These are phyloP conservation scores for Calonectria pseudoreteaudii DNA, from an alignment of 2,329 filamentous ascomycete genomes.

Conservation along the genomic window DNA sequence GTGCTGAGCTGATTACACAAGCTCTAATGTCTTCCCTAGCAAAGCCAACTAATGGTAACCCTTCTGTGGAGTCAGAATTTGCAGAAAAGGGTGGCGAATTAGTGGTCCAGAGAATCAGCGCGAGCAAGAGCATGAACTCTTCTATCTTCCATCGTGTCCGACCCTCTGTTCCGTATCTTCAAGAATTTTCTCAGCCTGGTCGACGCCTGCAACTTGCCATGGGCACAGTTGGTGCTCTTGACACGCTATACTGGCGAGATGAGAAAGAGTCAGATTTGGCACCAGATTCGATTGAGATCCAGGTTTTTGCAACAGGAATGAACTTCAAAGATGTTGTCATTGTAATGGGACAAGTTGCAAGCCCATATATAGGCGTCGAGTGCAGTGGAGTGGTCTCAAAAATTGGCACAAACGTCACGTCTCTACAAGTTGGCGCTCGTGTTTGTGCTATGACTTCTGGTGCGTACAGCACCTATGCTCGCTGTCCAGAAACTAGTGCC, in stretches of 20 bases:
- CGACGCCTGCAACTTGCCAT: constrained; percentile 53
- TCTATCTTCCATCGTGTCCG: constrained; percentile 40
- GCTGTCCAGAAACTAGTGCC: constrained; percentile 57
- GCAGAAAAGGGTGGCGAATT: constrained; percentile 42
- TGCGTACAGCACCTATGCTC: constrained; percentile 26
- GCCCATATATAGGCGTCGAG: constrained; percentile 54
- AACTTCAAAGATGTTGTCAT: constrained; percentile 61
- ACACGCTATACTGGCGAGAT: constrained; percentile 55
- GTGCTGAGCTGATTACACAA: constrained; percentile 47
- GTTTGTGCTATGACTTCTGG: constrained; percentile 27
- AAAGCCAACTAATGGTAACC: constrained; percentile 17
- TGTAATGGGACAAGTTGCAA: constrained; percentile 52
- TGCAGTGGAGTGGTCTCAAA: constrained; percentile 53
- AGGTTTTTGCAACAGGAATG: constrained; percentile 56
- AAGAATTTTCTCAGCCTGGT: constrained; percentile 52
- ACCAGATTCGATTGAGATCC: constrained; percentile 54
- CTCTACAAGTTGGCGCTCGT: constrained; percentile 23
- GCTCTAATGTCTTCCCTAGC: constrained; percentile 37
- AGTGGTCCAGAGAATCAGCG: constrained; percentile 44
- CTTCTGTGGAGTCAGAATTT: constrained; percentile 44
- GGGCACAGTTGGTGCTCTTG: constrained; percentile 51
- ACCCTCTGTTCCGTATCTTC: constrained; percentile 40
- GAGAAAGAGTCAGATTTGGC: constrained; percentile 41
- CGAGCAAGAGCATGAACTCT: constrained; percentile 40
- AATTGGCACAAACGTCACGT: constrained; percentile 47